Conservation (phyloP, 1,284 basidiomycete species). For the Leccinum pachyderme region DNA sequence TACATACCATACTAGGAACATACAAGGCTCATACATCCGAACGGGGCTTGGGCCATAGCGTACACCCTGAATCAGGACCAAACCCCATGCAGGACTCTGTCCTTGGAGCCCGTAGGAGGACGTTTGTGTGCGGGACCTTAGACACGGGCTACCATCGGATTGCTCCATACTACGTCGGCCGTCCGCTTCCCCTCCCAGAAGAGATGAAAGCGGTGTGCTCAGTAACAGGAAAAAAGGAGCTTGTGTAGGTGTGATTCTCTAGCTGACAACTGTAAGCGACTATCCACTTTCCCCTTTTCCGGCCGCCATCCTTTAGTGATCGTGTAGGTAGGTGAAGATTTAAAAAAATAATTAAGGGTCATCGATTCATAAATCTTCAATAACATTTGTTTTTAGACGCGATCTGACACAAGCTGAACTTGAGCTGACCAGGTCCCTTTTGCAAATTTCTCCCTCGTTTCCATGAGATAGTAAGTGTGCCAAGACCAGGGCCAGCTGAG, state of each 20-base stretch:
- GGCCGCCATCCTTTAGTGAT: not conserved
- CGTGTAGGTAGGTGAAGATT: not conserved
- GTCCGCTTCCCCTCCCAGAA: not conserved
- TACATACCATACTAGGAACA: not conserved
- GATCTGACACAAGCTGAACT: not conserved
- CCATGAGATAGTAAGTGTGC: not conserved
- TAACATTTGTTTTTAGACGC: not conserved
- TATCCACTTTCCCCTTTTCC: not conserved
- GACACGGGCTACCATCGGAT: not conserved
- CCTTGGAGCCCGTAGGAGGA: not conserved
- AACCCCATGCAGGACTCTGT: not conserved
- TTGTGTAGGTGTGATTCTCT: not conserved
- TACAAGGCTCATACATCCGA: not conserved
- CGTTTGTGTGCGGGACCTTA: not conserved
- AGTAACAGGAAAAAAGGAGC: not conserved
- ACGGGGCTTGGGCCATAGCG: not conserved
- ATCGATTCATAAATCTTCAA: not conserved
- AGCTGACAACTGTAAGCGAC: not conserved
- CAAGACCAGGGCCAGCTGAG: not conserved
- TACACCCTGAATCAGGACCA: not conserved
- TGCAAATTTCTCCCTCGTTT: not conserved
- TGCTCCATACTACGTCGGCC: not conserved
- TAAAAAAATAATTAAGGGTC: not conserved
- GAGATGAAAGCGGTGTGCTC: not conserved
- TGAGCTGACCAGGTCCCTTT: not conserved